Evolutionary conservation across 768 basidiomycete species (phyloP), one percentile per base, ranked within the genome.

Genomic region (Termitomyces sp.): DNA sequence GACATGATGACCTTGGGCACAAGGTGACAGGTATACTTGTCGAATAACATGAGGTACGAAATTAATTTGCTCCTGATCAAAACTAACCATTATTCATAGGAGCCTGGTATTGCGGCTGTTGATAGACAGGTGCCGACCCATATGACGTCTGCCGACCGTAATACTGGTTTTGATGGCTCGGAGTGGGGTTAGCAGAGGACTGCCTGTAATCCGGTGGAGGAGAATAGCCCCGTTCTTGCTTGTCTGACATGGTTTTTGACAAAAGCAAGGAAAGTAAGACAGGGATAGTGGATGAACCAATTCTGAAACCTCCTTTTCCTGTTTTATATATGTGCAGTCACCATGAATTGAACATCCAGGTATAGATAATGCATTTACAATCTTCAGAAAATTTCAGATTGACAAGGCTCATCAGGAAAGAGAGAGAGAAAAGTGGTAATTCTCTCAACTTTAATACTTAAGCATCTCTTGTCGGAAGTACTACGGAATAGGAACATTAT

Each of bases 1-100:
- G 12, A 62, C 61, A 42, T 70, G 69, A 23, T 54, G 54, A 7
- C 69, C 69, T 53, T 62, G 62, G 25, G 67, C 65, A 59, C 69
- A 70, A 14, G 59, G 56, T 23, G 50, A 42, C 50, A 64, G 60
- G 57, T 65, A 66, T 19, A 56, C 58, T 67, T 34, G 39, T 35
- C 2, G 0, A n/a, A 43, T 21, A 25, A 17, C 8, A 48, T 28
- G 16, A 49, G 9, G 11, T 23, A 23, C 7, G 25, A 41, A 10
- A 6, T 30, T 7, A 16, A 51, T 30, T 21, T 7, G 7, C 19
- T 40, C 1, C 5, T 34, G 19, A 40, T 32, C n/a, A 7, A 39
- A 32, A 45, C 55, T 52, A 35, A 60, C 59, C 25, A n/a, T 53
- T 53, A 28, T 52, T 44, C 16, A 42, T 21, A 19, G 52, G 51